phyloP scores from a whole-genome alignment of 805 yeast genomes.

The Kazachstania africana region DNA sequence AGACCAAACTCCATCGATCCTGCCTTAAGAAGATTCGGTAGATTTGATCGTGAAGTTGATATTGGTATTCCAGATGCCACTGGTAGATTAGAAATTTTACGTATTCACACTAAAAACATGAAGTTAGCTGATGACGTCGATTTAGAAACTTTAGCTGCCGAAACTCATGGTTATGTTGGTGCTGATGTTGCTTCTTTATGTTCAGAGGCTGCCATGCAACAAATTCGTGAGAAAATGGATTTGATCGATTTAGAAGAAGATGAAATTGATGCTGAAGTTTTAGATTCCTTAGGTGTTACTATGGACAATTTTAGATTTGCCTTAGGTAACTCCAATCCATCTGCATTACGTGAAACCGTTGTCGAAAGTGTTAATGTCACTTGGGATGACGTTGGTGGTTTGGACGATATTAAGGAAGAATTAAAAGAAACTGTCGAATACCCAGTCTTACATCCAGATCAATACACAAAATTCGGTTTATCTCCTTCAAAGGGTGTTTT shows the following conservation, averaged over 20 bases:
- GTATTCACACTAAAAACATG: slow-evolving; percentile 98
- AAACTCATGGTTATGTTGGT: slow-evolving; percentile 99
- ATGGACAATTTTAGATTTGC: slow-evolving; percentile 99
- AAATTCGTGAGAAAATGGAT: slow-evolving; percentile 98
- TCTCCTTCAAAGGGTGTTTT: slow-evolving; percentile 97
- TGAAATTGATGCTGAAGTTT: slow-evolving; percentile 94
- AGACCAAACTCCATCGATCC: slow-evolving; percentile 67
- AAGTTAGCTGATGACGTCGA: slow-evolving; percentile 91
- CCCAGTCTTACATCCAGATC: slow-evolving; percentile 98
- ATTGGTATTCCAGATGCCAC: slow-evolving; percentile 96
- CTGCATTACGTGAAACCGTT: slow-evolving; percentile 98
- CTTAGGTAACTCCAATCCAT: slow-evolving; percentile 94
- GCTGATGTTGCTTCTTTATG: slow-evolving; percentile 97
- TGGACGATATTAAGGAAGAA: slow-evolving; percentile 91
- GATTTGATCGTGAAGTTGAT: slow-evolving; percentile 85
- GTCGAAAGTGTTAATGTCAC: slow-evolving; percentile 97
- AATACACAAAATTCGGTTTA: slow-evolving; percentile 94
- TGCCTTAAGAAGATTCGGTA: slow-evolving; percentile 78
- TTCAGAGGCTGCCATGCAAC: slow-evolving; percentile 99
- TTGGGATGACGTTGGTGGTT: slow-evolving; percentile 99
- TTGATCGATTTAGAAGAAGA: slow-evolving; percentile 39
- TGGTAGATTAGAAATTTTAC: slow-evolving; percentile 91
- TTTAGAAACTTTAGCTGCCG: slow-evolving; percentile 88
- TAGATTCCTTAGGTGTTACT: slow-evolving; percentile 93
- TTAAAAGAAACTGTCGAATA: slow-evolving; percentile 98